Evolutionary conservation across 208 protist species (phyloP).

Genomic region (Tritrichomonas musculus): DNA sequence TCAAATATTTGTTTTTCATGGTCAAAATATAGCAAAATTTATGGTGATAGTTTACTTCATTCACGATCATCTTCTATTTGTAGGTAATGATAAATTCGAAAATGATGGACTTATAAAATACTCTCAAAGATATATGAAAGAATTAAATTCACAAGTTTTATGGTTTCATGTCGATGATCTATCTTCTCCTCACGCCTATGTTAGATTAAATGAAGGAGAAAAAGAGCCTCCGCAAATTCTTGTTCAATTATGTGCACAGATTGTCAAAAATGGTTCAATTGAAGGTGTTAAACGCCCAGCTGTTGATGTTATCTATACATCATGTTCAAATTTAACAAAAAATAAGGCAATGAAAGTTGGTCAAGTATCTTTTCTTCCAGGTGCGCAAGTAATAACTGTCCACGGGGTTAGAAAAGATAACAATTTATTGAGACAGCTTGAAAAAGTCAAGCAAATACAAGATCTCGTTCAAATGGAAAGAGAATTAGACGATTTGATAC

Average conservation of each 20-base stretch:
- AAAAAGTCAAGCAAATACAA: background rate
- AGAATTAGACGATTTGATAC: background rate
- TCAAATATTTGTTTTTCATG: too few relatives aligned
- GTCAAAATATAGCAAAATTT: too few relatives aligned
- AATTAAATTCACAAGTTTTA: background rate
- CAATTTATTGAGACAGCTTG: background rate
- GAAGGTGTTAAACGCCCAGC: slow-evolving; percentile 23
- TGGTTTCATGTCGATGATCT: slow-evolving; percentile 34
- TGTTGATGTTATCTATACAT: slow-evolving; percentile 21
- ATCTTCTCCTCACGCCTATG: background rate
- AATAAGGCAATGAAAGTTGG: background rate
- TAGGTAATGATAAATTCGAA: slow-evolving; percentile 26
- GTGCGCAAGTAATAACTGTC: background rate
- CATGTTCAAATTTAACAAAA: background rate
- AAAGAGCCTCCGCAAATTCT: background rate
- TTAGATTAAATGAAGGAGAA: slow-evolving; percentile 3
- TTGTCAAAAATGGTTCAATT: slow-evolving; percentile 19
- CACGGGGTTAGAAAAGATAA: slow-evolving; percentile 22
- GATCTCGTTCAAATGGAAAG: background rate
- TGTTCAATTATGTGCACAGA: background rate
- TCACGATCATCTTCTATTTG: slow-evolving; percentile 13
- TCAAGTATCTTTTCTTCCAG: background rate
- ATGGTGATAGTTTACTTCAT: slow-evolving; percentile 24
- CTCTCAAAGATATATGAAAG: slow-evolving; percentile 19
- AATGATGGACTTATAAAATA: slow-evolving; percentile 25